phyloP scores from a whole-genome alignment of 1,139 yeast genomes.

The Saccharomyces uvarum region DNA sequence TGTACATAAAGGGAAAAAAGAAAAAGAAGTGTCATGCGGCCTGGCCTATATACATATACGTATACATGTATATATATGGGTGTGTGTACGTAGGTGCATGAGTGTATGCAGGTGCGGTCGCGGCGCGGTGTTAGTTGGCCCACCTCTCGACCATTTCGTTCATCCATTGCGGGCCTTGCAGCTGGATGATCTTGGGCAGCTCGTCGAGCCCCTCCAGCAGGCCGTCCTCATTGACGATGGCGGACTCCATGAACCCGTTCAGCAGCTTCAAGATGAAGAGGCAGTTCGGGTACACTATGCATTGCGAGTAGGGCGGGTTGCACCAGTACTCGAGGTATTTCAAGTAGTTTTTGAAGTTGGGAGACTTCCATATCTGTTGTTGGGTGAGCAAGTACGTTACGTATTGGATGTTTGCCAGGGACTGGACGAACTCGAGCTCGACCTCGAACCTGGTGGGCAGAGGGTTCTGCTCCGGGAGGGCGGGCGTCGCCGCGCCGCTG shows the following conservation, averaged over 20 bases:
- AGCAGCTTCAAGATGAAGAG: slow-evolving; percentile 52
- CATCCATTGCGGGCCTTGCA: slow-evolving; percentile 56
- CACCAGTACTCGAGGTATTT: slow-evolving; percentile 65
- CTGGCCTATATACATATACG: neutral
- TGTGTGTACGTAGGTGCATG: neutral
- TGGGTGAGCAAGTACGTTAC: slow-evolving; percentile 51
- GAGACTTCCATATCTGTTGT: slow-evolving; percentile 38
- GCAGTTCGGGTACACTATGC: slow-evolving; percentile 66
- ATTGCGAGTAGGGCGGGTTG: slow-evolving; percentile 54
- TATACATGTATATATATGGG: neutral
- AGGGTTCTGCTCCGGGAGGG: slow-evolving; percentile 1
- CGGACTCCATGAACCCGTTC: slow-evolving; percentile 33
- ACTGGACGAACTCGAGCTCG: slow-evolving; percentile 70
- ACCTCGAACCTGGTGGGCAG: slow-evolving; percentile 67
- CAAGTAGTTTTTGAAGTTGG: slow-evolving; percentile 48
- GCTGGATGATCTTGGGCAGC: slow-evolving; percentile 46
- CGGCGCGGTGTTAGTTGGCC: slow-evolving; percentile 33
- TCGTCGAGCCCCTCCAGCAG: slow-evolving; percentile 38
- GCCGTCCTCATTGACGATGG: slow-evolving; percentile 26
- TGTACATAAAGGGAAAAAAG: neutral
- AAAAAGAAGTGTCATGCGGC: neutral
- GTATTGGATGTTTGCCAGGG: slow-evolving; percentile 66
- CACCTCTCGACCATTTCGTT: slow-evolving; percentile 72
- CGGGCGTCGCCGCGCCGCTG: neutral
- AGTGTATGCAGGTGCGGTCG: neutral